These are phyloP conservation scores for Lipomyces anomalus DNA, from an alignment of 805 yeast genomes.

Conservation along the genomic window DNA sequence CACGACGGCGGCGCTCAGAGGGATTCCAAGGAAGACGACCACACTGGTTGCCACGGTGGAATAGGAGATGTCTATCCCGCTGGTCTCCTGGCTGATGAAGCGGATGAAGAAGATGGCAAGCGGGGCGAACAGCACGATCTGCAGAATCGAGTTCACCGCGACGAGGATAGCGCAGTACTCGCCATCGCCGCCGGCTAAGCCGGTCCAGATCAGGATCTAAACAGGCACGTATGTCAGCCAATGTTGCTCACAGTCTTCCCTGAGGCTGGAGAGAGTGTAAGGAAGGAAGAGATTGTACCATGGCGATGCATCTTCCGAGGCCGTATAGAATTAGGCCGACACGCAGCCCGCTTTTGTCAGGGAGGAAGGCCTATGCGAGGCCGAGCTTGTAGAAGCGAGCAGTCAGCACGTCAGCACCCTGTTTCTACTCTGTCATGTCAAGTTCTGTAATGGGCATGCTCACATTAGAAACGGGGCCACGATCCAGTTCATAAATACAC, in stretches of 20 bases:
- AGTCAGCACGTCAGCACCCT: too few species aligned
- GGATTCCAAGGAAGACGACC: conserved; percentile 50
- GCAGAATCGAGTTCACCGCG: conserved; percentile 45
- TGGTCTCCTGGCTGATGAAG: conserved; percentile 30
- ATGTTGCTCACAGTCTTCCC: background rate
- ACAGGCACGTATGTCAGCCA: background rate
- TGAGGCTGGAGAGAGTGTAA: too few species aligned
- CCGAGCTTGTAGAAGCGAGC: too few species aligned
- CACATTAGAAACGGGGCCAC: conserved; percentile 53
- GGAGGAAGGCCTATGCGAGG: conserved; percentile 48
- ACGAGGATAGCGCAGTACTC: conserved; percentile 49
- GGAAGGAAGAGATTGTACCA: too few species aligned
- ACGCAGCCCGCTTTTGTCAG: conserved; percentile 45
- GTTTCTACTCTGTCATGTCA: too few species aligned
- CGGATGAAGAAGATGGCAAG: conserved; percentile 44
- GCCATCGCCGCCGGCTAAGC: conserved; percentile 48
- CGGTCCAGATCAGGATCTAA: conserved; percentile 52
- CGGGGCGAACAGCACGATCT: conserved; percentile 49
- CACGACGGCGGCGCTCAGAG: conserved; percentile 43
- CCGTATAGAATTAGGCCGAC: conserved; percentile 57
- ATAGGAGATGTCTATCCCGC: conserved; percentile 16
- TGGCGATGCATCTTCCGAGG: conserved; percentile 55
- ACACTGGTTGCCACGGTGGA: conserved; percentile 49
- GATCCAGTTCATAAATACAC: conserved; percentile 49
- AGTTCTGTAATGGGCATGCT: too few species aligned